Evolutionary conservation across 768 basidiomycete genomes (phyloP).

Genomic region (Suillus discolor): DNA sequence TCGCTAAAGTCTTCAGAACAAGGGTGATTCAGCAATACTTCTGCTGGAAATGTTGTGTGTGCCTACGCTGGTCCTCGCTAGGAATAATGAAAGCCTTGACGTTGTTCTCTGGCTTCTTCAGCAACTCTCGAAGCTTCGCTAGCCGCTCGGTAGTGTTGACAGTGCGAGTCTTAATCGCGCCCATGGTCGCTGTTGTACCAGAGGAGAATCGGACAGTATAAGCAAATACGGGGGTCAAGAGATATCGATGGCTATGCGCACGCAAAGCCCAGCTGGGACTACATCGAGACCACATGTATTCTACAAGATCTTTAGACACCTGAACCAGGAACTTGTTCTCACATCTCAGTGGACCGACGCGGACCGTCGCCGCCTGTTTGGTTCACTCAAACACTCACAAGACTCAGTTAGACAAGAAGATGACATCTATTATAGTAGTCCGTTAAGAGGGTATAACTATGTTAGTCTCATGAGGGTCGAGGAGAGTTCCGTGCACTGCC

Average conservation of each 20-base stretch:
- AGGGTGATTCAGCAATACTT: conserved; percentile 1
- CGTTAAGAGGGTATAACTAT: conserved; percentile 21
- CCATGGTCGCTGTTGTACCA: conserved; percentile 35
- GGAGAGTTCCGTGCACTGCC: conserved; percentile 26
- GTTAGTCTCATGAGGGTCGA: conserved; percentile 18
- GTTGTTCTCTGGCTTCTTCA: conserved; percentile 55
- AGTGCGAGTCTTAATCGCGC: conserved; percentile 37
- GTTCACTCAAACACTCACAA: neutral
- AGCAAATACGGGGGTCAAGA: conserved; percentile 15
- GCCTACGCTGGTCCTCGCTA: conserved; percentile 91
- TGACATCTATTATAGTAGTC: conserved; percentile 30
- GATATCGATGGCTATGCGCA: conserved; percentile 26
- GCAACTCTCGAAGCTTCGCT: conserved; percentile 63
- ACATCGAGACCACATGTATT: conserved; percentile 28
- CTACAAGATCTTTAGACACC: neutral
- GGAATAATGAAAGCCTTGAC: conserved; percentile 83
- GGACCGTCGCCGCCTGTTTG: conserved; percentile 16
- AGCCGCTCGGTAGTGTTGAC: conserved; percentile 70
- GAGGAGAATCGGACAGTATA: conserved; percentile 12
- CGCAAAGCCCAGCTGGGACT: conserved; percentile 12
- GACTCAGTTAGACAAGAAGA: neutral
- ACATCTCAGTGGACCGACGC: conserved; percentile 10
- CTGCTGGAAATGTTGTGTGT: neutral
- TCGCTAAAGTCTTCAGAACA: conserved; percentile 77
- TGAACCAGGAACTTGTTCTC: conserved; percentile 8